Evolutionary conservation across 306 rosid genomes (phyloP), one percentile per base, ranked within the genome.

Genomic region (Gastrolobium bilobum): DNA sequence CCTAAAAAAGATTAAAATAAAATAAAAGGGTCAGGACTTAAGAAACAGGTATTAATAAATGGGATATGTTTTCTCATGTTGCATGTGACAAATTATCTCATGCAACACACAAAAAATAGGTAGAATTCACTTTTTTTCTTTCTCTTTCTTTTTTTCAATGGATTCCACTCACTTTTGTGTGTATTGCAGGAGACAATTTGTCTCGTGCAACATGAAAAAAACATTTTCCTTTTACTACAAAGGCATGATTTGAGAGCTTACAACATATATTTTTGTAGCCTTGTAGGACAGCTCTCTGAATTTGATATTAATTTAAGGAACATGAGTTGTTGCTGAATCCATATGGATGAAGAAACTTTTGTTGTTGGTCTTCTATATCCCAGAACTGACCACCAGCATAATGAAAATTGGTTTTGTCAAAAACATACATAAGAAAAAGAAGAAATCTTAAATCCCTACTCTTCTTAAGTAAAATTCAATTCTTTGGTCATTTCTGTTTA

Each of bases 331-430:
- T 86, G 90, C 66, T 79, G 60, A 87, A 83, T 76, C 90, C 94
- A 83, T 88, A 90, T 75, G 94, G 87, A 81, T 73, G 85, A 70
- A 81, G 91, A 86, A 90, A 72, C 90, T 71, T 88, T 73, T 90
- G 97, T 84, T 90, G 87, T 52, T 92, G 94, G 46, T 92, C 97
- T 81, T 90, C 96, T 60, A 51, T 66, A n/a, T 90, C 97, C 96
- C 94, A 90, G 76, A 88, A 81, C 29, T 86, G 79, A 83, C 81
- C 83, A 65, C 80, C 88, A 67, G 39, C 63, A 50, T 81, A 90
- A 97, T 94, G 97, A 92, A 87, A 89, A 84, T 73, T 61, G 58
- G 83, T 52, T 84, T 81, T 67, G 74, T 80, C 72, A 81, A 73
- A 80, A 56, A 20, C 26, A 20, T 20, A 20, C 26, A 20, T 50